phyloP scores from a whole-genome alignment of 2,329 filamentous ascomycete species.

The Xylariales sp. region DNA sequence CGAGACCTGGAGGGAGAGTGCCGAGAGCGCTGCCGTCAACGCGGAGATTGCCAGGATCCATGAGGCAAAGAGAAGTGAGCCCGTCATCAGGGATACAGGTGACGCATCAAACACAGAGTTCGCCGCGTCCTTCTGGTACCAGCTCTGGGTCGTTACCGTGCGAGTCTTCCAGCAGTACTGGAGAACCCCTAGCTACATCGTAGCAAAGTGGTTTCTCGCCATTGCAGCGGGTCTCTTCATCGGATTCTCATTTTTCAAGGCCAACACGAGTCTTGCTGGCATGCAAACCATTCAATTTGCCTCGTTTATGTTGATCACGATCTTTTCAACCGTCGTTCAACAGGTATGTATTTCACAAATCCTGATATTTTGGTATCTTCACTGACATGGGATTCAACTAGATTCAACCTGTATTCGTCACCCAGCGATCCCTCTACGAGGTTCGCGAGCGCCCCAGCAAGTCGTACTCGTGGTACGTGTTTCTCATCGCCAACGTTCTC shows the following conservation, averaged over 20 bases:
- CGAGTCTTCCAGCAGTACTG: slow-evolving; percentile 82
- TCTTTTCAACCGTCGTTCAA: slow-evolving; percentile 67
- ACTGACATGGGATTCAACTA: too few relatives aligned
- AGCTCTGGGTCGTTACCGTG: slow-evolving; percentile 60
- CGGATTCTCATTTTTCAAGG: slow-evolving; percentile 66
- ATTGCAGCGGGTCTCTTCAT: slow-evolving; percentile 55
- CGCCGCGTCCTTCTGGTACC: slow-evolving; percentile 66
- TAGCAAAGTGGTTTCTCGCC: slow-evolving; percentile 63
- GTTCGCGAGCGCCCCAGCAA: slow-evolving; percentile 72
- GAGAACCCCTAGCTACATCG: slow-evolving; percentile 74
- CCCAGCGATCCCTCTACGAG: slow-evolving; percentile 71
- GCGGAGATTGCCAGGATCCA: slow-evolving; percentile 10
- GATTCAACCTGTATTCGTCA: slow-evolving; percentile 73
- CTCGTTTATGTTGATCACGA: slow-evolving; percentile 71
- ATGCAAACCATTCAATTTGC: slow-evolving; percentile 71
- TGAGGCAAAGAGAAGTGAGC: background rate
- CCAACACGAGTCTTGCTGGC: slow-evolving; percentile 57
- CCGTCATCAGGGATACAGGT: slow-evolving; percentile 11
- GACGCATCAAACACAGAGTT: slow-evolving; percentile 56
- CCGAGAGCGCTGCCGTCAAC: slow-evolving; percentile 31
- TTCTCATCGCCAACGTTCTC: slow-evolving; percentile 66
- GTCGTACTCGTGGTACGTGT: slow-evolving; percentile 70
- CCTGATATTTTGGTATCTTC: too few relatives aligned
- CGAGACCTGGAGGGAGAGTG: slow-evolving; percentile 43
- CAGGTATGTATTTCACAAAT: too few relatives aligned